Base-by-base conservation (phyloP, 768 basidiomycete species). In the Lyophyllum decastes region DNA sequence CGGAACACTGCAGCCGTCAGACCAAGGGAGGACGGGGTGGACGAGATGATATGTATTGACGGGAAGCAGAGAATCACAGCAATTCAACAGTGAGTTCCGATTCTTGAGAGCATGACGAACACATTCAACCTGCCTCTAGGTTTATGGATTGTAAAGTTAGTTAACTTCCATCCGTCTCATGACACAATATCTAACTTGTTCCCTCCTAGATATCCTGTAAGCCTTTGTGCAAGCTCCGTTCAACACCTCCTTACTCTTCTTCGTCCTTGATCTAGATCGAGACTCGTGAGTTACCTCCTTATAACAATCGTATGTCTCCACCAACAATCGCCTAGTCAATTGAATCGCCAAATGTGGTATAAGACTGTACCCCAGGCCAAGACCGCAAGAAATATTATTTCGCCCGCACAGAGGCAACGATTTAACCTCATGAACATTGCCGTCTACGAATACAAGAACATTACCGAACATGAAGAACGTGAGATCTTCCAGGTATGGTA, bases 51-150 rank as follows among this genome's bases (percentile, higher is more conserved):
- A 0, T 89, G 87, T 58, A 87, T 88, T 14, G 89, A 89, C 60
- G 88, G 88, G n/a, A 89, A 89, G 65, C 88, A 89, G 61, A 76
- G 88, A 30, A 66, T 89, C 58, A 88, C 88, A 0, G 88, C 88
- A 0, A 82, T 89, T 25, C 76, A 78, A 60, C 76, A 79, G 87
- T 88, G 40, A 17, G 64, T 56, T 21, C 17, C 6, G 34, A 24
- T 52, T 30, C 40, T 48, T 7, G 12, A 11, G 10, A 11, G 16
- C 19, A 30, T 47, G n/a, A 38, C 25, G 26, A 58, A 35, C 22
- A 50, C 41, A 8, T 27, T 27, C 25, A 27, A 48, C 14, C 48
- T 56, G 16, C 50, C 11, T 40, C 10, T 57, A 87, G 86, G 59
- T 87, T 86, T 60, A 71, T 84, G 50, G 76, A 80, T 57, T 84